phyloP scores from a whole-genome alignment of 75 land plant genomes.

The Chamaecyparis obtusa region DNA sequence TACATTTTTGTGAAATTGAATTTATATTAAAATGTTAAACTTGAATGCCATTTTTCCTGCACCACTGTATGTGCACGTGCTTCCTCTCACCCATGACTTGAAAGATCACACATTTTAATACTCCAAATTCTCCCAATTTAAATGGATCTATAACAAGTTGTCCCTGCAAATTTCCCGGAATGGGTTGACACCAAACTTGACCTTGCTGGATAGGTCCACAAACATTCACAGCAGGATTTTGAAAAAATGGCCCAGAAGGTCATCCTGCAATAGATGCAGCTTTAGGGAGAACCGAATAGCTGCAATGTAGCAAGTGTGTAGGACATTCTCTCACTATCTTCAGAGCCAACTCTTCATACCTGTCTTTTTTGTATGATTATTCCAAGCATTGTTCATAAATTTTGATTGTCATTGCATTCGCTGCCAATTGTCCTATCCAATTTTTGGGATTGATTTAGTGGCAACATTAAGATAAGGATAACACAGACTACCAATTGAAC shows the following conservation, averaged over 20 bases:
- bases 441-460: constrained; percentile 61
- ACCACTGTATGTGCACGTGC: too few species aligned
- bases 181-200: constrained; percentile 27
- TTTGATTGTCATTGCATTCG: constrained; percentile 68
- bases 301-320: neutral
- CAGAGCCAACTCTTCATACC: constrained; percentile 40
- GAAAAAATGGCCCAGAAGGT: constrained; percentile 21
- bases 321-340: constrained; percentile 19
- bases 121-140: constrained; percentile 38
- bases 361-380: constrained; percentile 30
- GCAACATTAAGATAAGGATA: constrained; percentile 49
- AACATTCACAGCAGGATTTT: constrained; percentile 17
- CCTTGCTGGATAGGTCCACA: constrained; percentile 32
- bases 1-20: too few species aligned
- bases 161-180: constrained; percentile 32
- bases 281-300: constrained; percentile 1
- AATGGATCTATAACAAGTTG: constrained; percentile 30
- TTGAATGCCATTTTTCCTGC: too few species aligned
- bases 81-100: constrained; percentile 23
- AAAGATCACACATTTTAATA: constrained; percentile 21
- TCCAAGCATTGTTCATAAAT: constrained; percentile 66
- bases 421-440: constrained; percentile 52
- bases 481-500: constrained; percentile 57
- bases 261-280: neutral
- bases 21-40: too few species aligned